A percentile compares a stretch with the other conserved stretches of the same genome.
Evolutionary conservation across 2,329 filamentous ascomycete species (phyloP).

Genomic region (Stemphylium beticola): DNA sequence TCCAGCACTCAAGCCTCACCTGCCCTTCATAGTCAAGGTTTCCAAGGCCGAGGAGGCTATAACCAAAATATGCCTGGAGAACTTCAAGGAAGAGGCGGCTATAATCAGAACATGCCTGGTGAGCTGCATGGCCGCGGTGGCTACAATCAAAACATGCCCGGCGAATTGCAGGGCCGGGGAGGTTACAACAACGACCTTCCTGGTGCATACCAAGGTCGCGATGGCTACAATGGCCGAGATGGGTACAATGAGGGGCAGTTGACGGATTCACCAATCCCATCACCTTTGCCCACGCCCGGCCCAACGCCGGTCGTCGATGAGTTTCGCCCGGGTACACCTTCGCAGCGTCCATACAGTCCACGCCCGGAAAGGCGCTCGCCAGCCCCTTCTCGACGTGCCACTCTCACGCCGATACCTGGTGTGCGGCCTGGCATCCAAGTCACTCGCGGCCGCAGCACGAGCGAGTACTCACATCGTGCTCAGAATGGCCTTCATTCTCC

Average conservation of each 20-base stretch:
- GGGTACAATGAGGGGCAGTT: conserved; percentile 39
- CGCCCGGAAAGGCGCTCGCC: conserved; percentile 39
- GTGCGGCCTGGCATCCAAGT: conserved; percentile 45
- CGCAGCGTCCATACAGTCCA: conserved; percentile 38
- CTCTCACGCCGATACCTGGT: conserved; percentile 46
- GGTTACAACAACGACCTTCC: conserved; percentile 40
- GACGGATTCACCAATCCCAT: conserved; percentile 43
- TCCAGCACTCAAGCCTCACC: conserved; percentile 21
- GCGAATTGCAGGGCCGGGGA: conserved; percentile 37
- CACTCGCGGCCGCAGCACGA: conserved; percentile 34
- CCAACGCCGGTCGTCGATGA: conserved; percentile 42
- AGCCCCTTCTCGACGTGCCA: conserved; percentile 42
- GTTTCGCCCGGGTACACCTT: conserved; percentile 41
- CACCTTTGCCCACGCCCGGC: conserved; percentile 28
- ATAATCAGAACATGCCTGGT: conserved; percentile 40
- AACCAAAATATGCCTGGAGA: conserved; percentile 35
- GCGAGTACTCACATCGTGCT: conserved; percentile 39
- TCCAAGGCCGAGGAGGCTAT: conserved; percentile 40
- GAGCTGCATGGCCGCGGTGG: conserved; percentile 42
- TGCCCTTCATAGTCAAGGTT: conserved; percentile 27
- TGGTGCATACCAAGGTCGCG: conserved; percentile 42
- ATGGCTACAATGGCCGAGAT: conserved; percentile 45
- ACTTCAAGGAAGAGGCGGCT: conserved; percentile 40
- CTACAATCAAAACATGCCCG: conserved; percentile 36
- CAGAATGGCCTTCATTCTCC: conserved; percentile 38